Evolutionary conservation across 306 rosid genomes (phyloP), one percentile per base, ranked within the genome.

Genomic region (Prunus fruticosa): DNA sequence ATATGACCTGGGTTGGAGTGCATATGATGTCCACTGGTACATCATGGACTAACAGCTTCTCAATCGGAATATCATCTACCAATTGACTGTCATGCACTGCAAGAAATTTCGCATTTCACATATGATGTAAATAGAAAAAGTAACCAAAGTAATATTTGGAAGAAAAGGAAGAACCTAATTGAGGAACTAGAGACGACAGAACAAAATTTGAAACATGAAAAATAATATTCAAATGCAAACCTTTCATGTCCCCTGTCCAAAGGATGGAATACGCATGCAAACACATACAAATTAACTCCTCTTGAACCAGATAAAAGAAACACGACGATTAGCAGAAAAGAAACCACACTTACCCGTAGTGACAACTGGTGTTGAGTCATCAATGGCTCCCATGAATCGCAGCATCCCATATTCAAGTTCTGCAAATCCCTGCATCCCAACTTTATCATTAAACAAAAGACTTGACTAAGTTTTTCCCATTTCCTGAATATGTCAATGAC

Each of bases 391-490:
- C 97, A 91, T 90, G 84, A 88, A 90, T 20, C 91, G 84, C 80
- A 93, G 82, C 97, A 93, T 90, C 52, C 94, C 97, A 58, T 91
- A 93, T 79, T 93, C 98, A 67, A 93, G 97, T 76, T 93, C 97
- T 12, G 98, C 98, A 79, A 93, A 91, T 43, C 94, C 98, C 98
- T 91, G 83, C 87, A 80, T 12, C 80, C 70, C 63, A 34, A 75
- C 13, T 30, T 61, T 72, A 72, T 73, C 25, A 32, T 43, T 54
- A 22, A 70, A 32, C 16, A 66, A 77, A 74, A 22, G 4, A 54
- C n/a, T 32, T 53, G 64, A 22, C 27, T 60, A 67, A 20, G 54
- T 23, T 41, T 61, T 25, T 6, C 41, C 25, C 18, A 13, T 8
- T 49, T n/a, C 46, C 32, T 58, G 12, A 11, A 13, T 23, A 22